Conservation (phyloP, 108 stramenopile species). For the Fistulifera solaris region DNA sequence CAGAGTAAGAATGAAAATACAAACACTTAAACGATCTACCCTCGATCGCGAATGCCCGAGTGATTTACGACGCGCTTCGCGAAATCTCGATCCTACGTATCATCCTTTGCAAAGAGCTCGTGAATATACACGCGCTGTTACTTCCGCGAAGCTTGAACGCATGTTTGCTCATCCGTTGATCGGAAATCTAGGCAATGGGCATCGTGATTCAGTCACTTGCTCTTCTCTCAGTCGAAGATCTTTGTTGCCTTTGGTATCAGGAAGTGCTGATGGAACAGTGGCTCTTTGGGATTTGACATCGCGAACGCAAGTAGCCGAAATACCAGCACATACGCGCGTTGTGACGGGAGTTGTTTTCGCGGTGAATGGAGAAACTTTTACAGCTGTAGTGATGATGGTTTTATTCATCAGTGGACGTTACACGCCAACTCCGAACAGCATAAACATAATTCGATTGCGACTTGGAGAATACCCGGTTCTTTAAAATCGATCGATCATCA, state of each 20-base stretch:
- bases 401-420: conserved; percentile 63
- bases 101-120: conserved; percentile 77
- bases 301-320: conserved; percentile 61
- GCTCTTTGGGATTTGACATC: conserved; percentile 91
- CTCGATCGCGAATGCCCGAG: conserved; percentile 61
- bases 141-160: conserved; percentile 92
- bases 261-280: conserved; percentile 90
- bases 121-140: conserved; percentile 92
- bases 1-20: conserved; percentile 60
- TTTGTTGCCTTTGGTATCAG: conserved; percentile 82
- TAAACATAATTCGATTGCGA: conserved; percentile 25
- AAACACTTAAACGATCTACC: conserved; percentile 64
- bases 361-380: conserved; percentile 72
- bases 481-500: conserved; percentile 95
- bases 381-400: conserved; percentile 87
- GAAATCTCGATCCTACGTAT: conserved; percentile 71
- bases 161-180: conserved; percentile 95
- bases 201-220: conserved; percentile 85
- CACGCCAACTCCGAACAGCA: conserved; percentile 11
- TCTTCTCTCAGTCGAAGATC: conserved; percentile 62
- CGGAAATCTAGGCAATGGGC: conserved; percentile 87
- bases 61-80: conserved; percentile 56
- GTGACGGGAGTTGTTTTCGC: conserved; percentile 69
- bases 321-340: conserved; percentile 56
- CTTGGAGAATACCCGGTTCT: conserved; percentile 42